Evolutionary conservation across 108 stramenopile genomes (phyloP).

Genomic region (Nannochloropsis salina): DNA sequence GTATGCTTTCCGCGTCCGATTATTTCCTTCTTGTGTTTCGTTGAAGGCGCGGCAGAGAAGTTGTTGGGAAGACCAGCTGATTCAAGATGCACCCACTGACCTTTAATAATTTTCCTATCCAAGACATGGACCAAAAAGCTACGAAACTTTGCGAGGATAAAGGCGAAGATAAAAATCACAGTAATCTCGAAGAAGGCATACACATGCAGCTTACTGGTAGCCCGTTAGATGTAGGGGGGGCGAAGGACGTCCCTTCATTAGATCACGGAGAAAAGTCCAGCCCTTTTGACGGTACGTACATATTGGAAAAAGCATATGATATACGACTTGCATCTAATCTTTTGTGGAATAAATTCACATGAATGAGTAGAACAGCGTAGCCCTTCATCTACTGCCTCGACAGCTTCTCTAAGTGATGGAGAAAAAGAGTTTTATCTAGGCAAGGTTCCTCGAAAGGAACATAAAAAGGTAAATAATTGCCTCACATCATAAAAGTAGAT

Average conservation of each 20-base stretch:
- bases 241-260: conserved; percentile 6
- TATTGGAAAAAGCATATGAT: not conserved
- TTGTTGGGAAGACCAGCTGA: too few species aligned
- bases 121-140: too few species aligned
- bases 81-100: too few species aligned
- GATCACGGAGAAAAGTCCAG: not conserved
- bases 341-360: too few species aligned
- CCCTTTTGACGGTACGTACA: not conserved
- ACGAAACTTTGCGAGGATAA: too few species aligned
- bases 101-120: too few species aligned
- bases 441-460: not conserved
- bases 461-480: not conserved
- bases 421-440: not conserved
- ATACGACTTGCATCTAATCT: too few species aligned
- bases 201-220: not conserved
- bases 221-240: not conserved
- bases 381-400: not conserved
- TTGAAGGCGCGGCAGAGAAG: too few species aligned
- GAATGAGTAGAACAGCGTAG: not conserved
- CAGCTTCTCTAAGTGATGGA: not conserved
- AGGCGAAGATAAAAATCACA: not conserved
- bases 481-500: too few species aligned
- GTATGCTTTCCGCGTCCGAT: too few species aligned
- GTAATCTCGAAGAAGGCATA: conserved; percentile 2
- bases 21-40: too few species aligned